Base-by-base conservation (phyloP, 305 asterid species). In the Lippia alba region DNA sequence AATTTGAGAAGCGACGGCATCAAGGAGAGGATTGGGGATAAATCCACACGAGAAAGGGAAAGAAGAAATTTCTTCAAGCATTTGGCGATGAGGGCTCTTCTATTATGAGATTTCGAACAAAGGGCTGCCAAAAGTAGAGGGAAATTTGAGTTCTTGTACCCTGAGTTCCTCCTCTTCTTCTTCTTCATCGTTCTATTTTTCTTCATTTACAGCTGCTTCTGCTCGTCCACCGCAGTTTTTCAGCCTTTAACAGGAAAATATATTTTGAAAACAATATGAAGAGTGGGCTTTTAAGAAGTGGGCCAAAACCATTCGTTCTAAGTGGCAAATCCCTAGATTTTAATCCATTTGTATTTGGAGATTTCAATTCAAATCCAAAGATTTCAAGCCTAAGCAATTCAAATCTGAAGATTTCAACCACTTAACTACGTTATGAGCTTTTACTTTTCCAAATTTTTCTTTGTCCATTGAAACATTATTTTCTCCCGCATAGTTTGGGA, bases 1-100 rank as follows among this genome's bases (percentile, higher is more conserved):
- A 83, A 87, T 45, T 79, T 75, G 32, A 91, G 82, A 59, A 91
- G 88, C 17, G 82, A 11, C n/a, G 96, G 96, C 39, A 91, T 82
- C 91, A 91, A 68, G 15, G 94, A 80, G 59, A 87, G 82, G 76
- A 89, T 24, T 39, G 88, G 85, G 55, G 85, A 50, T 18, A 78
- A 71, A 14, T 73, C 70, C 60, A 66, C 33, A 33, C 59, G 80
- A 59, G 84, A 81, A 55, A 88, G 84, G n/a, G 80, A 80, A 41
- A 61, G 61, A 15, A 61, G 69, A 15, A 84, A 49, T 16, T 49
- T 78, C 76, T 76, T 80, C 79, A 91, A 76, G 79, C 87, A 85
- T 70, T 70, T 83, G 49, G 30, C 75, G 36, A 84, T 82, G 49
- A 85, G 76, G 70, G 67, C 12, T 51, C 33, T 74, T 66, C 78